Percentiles rank a stretch among this genome's conserved stretches.
Evolutionary conservation across 2,329 filamentous ascomycete species (phyloP).

Genomic region (Rhexocercosporidium sp.): DNA sequence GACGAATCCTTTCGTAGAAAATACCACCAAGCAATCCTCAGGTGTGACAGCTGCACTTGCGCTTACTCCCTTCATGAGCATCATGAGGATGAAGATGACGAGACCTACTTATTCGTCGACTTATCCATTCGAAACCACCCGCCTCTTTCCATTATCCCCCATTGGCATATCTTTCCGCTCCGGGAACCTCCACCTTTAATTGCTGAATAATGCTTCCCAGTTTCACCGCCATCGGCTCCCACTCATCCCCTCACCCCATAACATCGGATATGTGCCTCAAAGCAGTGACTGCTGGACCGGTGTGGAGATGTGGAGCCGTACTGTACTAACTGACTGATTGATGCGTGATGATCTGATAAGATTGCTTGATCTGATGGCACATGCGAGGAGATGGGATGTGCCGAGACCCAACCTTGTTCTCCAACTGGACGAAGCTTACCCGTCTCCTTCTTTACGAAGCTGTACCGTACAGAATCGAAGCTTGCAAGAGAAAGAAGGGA

Average conservation of each 20-base stretch:
- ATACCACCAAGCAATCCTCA: too few relatives aligned
- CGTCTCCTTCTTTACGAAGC: neutral
- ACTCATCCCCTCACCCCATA: neutral
- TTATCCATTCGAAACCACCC: too few relatives aligned
- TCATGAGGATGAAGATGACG: too few relatives aligned
- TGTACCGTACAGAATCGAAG: neutral
- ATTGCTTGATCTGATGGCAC: neutral
- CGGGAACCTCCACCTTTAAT: neutral
- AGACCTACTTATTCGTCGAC: too few relatives aligned
- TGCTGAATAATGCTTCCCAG: neutral
- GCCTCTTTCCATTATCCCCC: neutral
- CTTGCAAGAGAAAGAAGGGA: neutral
- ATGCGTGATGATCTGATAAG: slow-evolving; percentile 6
- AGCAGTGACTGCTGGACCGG: neutral
- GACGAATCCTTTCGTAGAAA: too few relatives aligned
- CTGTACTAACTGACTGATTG: neutral
- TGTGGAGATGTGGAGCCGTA: neutral
- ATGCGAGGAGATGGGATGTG: neutral
- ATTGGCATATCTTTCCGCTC: neutral
- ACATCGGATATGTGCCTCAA: neutral
- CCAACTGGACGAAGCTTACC: neutral
- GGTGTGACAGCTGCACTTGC: too few relatives aligned
- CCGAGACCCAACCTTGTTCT: neutral
- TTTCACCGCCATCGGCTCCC: neutral
- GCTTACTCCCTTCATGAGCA: too few relatives aligned